Conservation (phyloP, 2,329 filamentous ascomycete species). For the Exophiala viscosa region DNA sequence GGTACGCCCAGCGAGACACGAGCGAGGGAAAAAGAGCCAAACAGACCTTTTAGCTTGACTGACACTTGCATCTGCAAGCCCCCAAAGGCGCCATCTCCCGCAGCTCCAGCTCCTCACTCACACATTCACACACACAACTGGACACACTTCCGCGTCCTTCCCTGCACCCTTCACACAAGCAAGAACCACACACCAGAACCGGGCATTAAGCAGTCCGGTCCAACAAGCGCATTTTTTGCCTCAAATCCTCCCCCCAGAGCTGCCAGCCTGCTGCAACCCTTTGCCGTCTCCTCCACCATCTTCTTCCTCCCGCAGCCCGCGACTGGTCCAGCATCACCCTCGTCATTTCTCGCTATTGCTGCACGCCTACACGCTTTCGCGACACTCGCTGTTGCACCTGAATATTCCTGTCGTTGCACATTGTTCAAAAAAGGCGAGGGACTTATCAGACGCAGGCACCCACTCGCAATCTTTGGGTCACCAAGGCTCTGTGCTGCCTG, state of each 20-base stretch:
- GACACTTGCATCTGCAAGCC: constrained; percentile 17
- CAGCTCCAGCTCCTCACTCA: constrained; percentile 1
- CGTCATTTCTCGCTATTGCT: constrained; percentile 25
- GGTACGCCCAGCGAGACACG: constrained; percentile 6
- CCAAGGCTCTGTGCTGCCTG: constrained; percentile 23
- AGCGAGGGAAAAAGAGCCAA: background rate
- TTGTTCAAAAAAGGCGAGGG: constrained; percentile 11
- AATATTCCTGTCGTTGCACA: constrained; percentile 18
- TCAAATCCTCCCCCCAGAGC: constrained; percentile 5
- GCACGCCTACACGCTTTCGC: constrained; percentile 21
- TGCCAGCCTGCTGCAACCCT: constrained; percentile 18
- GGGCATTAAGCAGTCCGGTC: constrained; percentile 6
- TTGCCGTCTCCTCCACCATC: constrained; percentile 22
- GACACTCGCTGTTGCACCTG: constrained; percentile 20
- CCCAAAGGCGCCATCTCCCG: constrained; percentile 13
- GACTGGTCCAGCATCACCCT: constrained; percentile 10
- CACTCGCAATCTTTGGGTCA: constrained; percentile 20
- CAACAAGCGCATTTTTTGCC: constrained; percentile 14
- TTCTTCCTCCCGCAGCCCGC: constrained; percentile 2
- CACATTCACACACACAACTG: background rate
- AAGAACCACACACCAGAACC: constrained; percentile 1
- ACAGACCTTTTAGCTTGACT: background rate
- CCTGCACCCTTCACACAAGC: background rate
- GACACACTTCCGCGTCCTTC: constrained; percentile 7
- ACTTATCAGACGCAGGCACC: constrained; percentile 25